Conservation (phyloP, 495 filamentous ascomycete species). For the Xylaria telfairii region DNA sequence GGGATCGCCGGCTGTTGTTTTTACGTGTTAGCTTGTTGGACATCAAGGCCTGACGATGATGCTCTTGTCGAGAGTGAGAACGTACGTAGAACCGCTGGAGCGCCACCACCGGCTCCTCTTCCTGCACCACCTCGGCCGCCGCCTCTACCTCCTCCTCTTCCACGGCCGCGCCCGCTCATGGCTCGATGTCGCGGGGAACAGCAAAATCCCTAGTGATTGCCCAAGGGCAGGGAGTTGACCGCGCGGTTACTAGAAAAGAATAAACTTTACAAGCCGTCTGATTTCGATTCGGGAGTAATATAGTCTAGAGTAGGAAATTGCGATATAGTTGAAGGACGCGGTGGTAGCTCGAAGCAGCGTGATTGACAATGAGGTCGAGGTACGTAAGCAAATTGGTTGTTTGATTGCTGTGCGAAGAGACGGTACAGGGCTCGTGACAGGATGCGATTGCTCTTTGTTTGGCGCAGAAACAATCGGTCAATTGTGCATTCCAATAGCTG, state of each 20-base stretch:
- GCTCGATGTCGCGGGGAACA: slow-evolving; percentile 18
- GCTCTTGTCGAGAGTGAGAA: slow-evolving; percentile 6
- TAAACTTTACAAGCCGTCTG: not conserved
- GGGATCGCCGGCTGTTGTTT: slow-evolving; percentile 69
- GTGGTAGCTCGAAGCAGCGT: not conserved
- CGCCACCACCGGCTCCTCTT: not conserved
- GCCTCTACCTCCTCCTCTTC: slow-evolving; percentile 21
- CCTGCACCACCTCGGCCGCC: slow-evolving; percentile 20
- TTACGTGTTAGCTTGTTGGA: not conserved
- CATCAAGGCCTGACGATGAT: not conserved
- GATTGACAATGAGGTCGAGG: not conserved
- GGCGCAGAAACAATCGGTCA: not conserved
- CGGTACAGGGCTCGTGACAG: slow-evolving; percentile 26
- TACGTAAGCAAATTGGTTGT: not conserved
- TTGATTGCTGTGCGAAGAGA: slow-evolving; percentile 10
- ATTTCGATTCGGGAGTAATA: not conserved
- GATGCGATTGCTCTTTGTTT: slow-evolving; percentile 18
- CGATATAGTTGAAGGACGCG: not conserved
- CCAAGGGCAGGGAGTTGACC: slow-evolving; percentile 28
- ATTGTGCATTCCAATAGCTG: slow-evolving; percentile 9
- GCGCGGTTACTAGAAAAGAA: not conserved
- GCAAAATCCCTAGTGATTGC: slow-evolving; percentile 18
- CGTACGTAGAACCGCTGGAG: slow-evolving; percentile 33
- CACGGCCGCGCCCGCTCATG: slow-evolving; percentile 28
- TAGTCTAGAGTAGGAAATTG: not conserved